A percentile compares a stretch with the other conserved stretches of the same genome.
phyloP scores from a whole-genome alignment of 202 grass and related monocot species.

The Carex arenaria region DNA sequence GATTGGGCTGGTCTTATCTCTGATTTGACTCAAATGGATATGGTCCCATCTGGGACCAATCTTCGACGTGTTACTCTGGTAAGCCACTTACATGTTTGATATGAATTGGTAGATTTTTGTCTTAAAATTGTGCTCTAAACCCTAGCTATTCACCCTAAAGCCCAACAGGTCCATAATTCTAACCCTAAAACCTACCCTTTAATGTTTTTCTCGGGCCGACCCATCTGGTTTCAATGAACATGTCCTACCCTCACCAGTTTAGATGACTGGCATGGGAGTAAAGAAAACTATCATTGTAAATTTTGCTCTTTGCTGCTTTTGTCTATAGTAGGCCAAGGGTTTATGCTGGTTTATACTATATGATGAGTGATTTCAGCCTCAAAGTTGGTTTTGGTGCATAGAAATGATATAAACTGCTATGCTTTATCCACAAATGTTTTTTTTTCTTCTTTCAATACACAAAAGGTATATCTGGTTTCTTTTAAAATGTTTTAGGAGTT shows the following conservation, averaged over 20 bases:
- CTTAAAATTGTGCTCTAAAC: neutral
- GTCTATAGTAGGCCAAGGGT: neutral
- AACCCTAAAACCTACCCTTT: neutral
- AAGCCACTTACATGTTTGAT: slow-evolving; percentile 21
- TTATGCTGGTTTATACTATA: neutral
- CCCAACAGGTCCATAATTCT: neutral
- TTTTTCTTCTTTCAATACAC: neutral
- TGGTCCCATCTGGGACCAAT: slow-evolving; percentile 76
- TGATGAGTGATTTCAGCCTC: neutral
- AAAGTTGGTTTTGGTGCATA: neutral
- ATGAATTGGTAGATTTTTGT: neutral
- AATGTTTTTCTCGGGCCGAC: neutral
- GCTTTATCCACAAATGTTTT: neutral
- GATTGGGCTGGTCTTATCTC: slow-evolving; percentile 85
- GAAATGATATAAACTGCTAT: neutral
- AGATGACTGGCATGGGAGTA: neutral
- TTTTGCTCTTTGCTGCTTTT: neutral
- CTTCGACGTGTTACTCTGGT: slow-evolving; percentile 84
- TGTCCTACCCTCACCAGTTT: neutral
- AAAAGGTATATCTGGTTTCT: neutral
- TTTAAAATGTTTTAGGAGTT: slow-evolving; percentile 54
- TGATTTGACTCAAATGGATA: slow-evolving; percentile 86
- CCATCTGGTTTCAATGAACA: neutral
- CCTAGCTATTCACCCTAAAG: neutral
- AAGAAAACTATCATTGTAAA: neutral